These are phyloP conservation scores for Lactarius vividus DNA, from an alignment of 768 basidiomycete species.

Conservation along the genomic window DNA sequence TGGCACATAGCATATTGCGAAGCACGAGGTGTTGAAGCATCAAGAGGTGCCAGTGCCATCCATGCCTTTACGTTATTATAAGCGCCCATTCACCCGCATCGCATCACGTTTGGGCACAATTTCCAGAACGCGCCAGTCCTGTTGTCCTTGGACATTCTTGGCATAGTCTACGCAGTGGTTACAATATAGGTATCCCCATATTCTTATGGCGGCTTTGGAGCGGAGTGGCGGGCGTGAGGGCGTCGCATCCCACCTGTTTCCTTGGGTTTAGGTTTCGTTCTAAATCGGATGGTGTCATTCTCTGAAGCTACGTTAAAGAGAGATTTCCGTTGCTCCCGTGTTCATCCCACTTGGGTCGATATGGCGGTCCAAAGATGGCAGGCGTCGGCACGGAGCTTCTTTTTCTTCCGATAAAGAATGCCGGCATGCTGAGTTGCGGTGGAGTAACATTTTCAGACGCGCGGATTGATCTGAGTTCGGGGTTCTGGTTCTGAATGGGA, in stretches of 20 bases:
- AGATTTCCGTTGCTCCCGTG: not conserved
- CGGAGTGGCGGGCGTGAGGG: not conserved
- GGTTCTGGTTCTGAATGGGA: not conserved
- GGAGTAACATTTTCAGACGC: not conserved
- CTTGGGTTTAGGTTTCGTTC: not conserved
- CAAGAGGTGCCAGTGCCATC: not conserved
- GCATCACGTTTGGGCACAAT: not conserved
- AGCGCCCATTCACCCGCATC: not conserved
- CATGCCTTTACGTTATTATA: not conserved
- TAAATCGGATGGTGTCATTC: not conserved
- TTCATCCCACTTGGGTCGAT: not conserved
- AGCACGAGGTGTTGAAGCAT: not conserved
- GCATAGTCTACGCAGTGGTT: not conserved
- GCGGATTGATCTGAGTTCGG: not conserved
- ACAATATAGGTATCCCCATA: not conserved
- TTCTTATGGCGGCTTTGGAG: not conserved
- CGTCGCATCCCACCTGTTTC: not conserved
- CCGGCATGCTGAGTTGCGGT: not conserved
- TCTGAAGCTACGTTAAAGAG: not conserved
- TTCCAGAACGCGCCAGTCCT: not conserved
- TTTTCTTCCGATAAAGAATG: not conserved
- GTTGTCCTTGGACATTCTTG: not conserved
- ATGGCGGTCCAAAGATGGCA: not conserved
- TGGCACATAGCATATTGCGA: not conserved
- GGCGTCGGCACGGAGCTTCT: not conserved